Percentiles rank a stretch among this genome's conserved stretches.
These are phyloP conservation scores for Hypoxylon trugodes DNA, from an alignment of 495 filamentous ascomycete genomes.

Conservation along the genomic window DNA sequence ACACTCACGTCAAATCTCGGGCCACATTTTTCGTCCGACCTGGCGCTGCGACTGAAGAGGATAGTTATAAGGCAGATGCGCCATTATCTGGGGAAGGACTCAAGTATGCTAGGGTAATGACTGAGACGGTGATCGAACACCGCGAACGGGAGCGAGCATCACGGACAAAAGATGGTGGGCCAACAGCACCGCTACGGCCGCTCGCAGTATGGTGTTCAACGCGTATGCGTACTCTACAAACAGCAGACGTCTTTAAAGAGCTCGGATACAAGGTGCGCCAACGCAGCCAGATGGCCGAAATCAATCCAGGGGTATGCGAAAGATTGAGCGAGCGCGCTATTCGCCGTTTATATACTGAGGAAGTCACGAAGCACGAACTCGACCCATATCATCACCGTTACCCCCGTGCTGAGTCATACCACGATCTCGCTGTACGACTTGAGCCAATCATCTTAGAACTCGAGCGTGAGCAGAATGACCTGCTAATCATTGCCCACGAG, in stretches of 20 bases:
- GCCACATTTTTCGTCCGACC: conserved; percentile 93
- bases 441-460: conserved; percentile 98
- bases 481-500: conserved; percentile 98
- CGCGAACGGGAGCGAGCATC: conserved; percentile 80
- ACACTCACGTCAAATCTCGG: conserved; percentile 93
- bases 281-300: conserved; percentile 92
- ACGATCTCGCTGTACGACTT: conserved; percentile 96
- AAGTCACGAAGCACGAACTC: conserved; percentile 89
- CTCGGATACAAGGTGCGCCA: conserved; percentile 86
- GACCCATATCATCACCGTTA: conserved; percentile 99
- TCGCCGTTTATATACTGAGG: conserved; percentile 80
- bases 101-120: conserved; percentile 89
- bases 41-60: conserved; percentile 73
- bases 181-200: conserved; percentile 73
- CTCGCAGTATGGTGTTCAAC: conserved; percentile 96
- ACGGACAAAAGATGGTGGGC: conserved; percentile 72
- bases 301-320: conserved; percentile 96
- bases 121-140: conserved; percentile 79
- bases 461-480: conserved; percentile 94
- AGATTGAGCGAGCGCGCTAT: conserved; percentile 85
- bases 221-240: conserved; percentile 86
- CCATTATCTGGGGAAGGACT: conserved; percentile 81
- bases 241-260: conserved; percentile 79
- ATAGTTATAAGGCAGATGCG: conserved; percentile 90
- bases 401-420: conserved; percentile 97